These are phyloP conservation scores for Suillus fuscotomentosus DNA, from an alignment of 768 basidiomycete genomes.

Conservation along the genomic window DNA sequence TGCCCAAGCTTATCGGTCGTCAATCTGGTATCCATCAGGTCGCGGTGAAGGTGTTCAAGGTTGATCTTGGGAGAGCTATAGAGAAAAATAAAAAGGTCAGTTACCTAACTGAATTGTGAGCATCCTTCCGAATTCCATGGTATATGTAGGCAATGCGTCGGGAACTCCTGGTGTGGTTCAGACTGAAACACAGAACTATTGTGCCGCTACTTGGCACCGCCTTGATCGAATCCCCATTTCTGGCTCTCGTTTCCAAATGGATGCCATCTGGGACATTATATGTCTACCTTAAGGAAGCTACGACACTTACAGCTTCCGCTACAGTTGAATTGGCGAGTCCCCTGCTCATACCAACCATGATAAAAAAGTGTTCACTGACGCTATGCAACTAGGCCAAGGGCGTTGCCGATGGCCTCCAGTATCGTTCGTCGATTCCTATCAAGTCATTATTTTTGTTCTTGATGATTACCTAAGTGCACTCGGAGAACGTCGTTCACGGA, in stretches of 20 bases:
- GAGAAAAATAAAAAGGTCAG: background rate
- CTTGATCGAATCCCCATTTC: background rate
- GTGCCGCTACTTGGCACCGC: constrained; percentile 16
- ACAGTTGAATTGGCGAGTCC: background rate
- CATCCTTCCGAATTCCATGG: background rate
- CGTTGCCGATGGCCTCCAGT: background rate
- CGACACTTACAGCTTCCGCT: no score
- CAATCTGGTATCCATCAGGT: background rate
- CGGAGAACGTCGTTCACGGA: background rate
- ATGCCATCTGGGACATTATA: no score
- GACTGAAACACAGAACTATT: constrained; percentile 18
- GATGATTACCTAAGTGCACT: background rate
- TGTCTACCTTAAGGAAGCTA: no score
- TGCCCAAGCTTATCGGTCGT: no score
- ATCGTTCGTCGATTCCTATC: background rate
- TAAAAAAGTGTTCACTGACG: background rate
- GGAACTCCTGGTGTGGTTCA: constrained; percentile 21
- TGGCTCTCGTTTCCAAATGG: no score
- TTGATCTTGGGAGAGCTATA: background rate
- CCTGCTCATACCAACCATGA: background rate
- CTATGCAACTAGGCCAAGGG: background rate
- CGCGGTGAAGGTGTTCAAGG: background rate
- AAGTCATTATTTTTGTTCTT: background rate
- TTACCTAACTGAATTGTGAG: background rate
- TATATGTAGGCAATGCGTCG: constrained; percentile 13